Evolutionary conservation across 257 asterid species (phyloP), one percentile per base, ranked within the genome.

Genomic region (Nicotiana otophora): DNA sequence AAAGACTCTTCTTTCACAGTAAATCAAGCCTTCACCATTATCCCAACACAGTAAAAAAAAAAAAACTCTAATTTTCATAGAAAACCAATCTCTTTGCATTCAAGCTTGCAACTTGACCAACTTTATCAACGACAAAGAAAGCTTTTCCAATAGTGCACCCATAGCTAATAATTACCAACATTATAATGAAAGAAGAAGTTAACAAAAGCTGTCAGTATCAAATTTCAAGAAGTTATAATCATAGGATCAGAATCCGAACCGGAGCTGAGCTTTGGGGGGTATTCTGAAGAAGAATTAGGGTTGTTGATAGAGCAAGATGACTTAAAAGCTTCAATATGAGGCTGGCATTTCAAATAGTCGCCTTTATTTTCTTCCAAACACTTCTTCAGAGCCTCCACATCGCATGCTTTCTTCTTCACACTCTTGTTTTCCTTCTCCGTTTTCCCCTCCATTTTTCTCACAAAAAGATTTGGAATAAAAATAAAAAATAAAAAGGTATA

Each of bases 281-380:
- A 84, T 70, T 63, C 78, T 14, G 89, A 69, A 69, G 90, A 87
- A 5, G 90, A 57, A 58, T 51, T 86, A 20, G 92, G 88, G 77
- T 77, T 91, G 82, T 82, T 87, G 63, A 86, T 61, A 33, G 92
- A 89, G 82, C 95, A 92, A 5, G 95, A 89, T 62, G 82, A 68
- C 83, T 68, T 90, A 92, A 92, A 92, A 83, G 97, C 92, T 83
- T 92, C 88, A 17, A 92, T 83, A n/a, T 89, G 95, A n/a, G 92
- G 85, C 81, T 86, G 90, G 83, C 97, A 92, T 84, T 91, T 92
- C 15, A 65, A 48, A 66, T 83, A 85, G 82, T 90, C 92, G 34
- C 97, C 97, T 81, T 92, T 90, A 88, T 90, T 88, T 76, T 89
- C 93, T 80, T 84, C 90, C 91, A 92, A 87, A 82, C 97, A 92